Percentiles rank a stretch among this genome's conserved stretches.
phyloP scores from a whole-genome alignment of 345 rosid genomes.

The Salix suchowensis region DNA sequence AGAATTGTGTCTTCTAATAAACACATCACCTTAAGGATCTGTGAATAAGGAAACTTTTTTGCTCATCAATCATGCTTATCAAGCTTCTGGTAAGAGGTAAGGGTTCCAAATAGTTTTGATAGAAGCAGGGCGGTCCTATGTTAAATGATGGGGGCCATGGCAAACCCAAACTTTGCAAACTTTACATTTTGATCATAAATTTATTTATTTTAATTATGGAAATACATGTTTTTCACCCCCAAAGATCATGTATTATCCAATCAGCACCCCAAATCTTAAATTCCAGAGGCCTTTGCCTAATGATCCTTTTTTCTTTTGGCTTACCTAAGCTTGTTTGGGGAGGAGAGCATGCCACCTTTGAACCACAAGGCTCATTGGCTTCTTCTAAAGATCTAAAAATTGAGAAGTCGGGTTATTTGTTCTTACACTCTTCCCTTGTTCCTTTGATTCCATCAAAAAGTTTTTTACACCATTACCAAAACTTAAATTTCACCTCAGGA shows the following conservation, averaged over 20 bases:
- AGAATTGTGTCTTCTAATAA: not conserved
- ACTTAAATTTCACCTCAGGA: not conserved
- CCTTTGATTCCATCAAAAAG: not conserved
- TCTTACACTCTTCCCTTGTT: not conserved
- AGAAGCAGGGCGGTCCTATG: too few relatives aligned
- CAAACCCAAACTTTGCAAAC: too few relatives aligned
- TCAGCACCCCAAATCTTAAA: too few relatives aligned
- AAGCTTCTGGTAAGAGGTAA: not conserved
- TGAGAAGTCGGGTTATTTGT: not conserved
- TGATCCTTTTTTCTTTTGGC: not conserved
- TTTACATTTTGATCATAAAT: too few relatives aligned
- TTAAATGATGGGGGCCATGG: too few relatives aligned
- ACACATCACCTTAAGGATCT: not conserved
- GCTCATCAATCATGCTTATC: not conserved
- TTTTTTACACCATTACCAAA: not conserved
- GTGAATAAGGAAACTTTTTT: too few relatives aligned
- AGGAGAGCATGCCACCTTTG: not conserved
- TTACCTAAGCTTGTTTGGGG: not conserved
- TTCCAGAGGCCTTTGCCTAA: not conserved
- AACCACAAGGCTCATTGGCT: not conserved
- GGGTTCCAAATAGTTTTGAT: not conserved
- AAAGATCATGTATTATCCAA: too few relatives aligned
- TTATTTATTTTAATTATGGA: too few relatives aligned
- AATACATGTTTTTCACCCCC: too few relatives aligned
- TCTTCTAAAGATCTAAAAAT: not conserved